Base-by-base conservation (phyloP, 2,329 filamentous ascomycete species). In the Pseudopyrenochaeta lycopersici region DNA sequence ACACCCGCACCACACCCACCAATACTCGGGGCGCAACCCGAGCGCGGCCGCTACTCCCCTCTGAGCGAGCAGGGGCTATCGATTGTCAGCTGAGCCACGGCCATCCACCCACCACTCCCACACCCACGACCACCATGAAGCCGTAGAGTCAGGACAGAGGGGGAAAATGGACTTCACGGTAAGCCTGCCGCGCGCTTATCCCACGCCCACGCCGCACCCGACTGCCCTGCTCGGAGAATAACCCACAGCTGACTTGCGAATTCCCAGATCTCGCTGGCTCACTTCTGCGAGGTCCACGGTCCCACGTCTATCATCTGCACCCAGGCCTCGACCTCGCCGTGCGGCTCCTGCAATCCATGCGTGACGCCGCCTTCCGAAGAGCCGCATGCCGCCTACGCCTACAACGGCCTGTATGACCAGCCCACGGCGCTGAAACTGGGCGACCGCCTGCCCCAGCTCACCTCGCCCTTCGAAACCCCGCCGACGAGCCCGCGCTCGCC, bases 261-360 rank as follows among this genome's bases (percentile, higher is more conserved):
- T 49, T 17, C 20, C 31, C 65, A 86, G 84, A 81, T 86, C 68
- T 85, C 84, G 66, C 80, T 86, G 60, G 85, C 84, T 60, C 84
- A 86, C 76, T 86, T 86, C 72, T 86, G 84, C 75, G 84, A 86
- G 76, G 78, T 84, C 72, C 83, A 86, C 80, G 84, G 84, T 70
- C 84, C 84, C 15, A 86, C 84, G 46, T 85, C 83, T 51, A 85
- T 86, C 71, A 82, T 86, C 60, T 86, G 84, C 73, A 86, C 84
- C 53, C 84, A 86, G 70, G 81, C 84, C 59, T 76, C 82, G 43
- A 82, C 82, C 12, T 77, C 83, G 52, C 77, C 82, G 50, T 86
- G 84, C 66, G 71, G 76, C 41, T 79, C 82, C 66, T 86, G 84
- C 70, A 79, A 79, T 59, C 76, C 80, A 52, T 76, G 77, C 67